Evolutionary conservation across 2,329 filamentous ascomycete species (phyloP), one percentile per base, ranked within the genome.

Genomic region (Mycosphaerella sp.): DNA sequence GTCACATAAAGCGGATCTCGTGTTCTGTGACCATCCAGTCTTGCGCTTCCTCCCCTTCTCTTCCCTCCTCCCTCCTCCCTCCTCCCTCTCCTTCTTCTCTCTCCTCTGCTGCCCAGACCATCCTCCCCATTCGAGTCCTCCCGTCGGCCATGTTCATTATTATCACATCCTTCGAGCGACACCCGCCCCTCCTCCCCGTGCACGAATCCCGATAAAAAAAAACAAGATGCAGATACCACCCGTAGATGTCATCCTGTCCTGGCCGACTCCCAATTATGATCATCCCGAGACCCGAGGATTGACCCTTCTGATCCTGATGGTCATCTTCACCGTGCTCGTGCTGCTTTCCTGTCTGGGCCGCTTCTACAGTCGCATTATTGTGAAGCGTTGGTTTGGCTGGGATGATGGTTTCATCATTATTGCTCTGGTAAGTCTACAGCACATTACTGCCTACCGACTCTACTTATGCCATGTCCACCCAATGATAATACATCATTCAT

Each of bases 321-420:
- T 66, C 34, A 59, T 74, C 23, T 69, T 74, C 55, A 68, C 74
- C 38, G 47, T 62, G 5, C 55, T 76, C 12, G 69, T 71, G 14
- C 54, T 68, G 5, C 46, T 72, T 7, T 64, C 68, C 2, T 71
- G 76, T 0, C 54, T 54, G 6, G 59, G 73, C 11, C 65, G 74
- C 9, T 54, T 74, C 31, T 75, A 74, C 55, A 72, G 70, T 9
- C 67, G 74, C 3, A 50, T 72, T 6, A 60, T 64, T 3, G 64
- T 75, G 29, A 75, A 74, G 56, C 65, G 69, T 41, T 72, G 71
- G 69, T 71, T 74, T 45, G 73, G 73, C 2, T 60, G 67, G 29
- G 74, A 76, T 53, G 74, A 76, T 56, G 49, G 66, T 10, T 69
- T 72, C 53, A 75, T 75, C 39, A 51, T 68, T 0, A 55, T 74